Base-by-base conservation (phyloP, 1,284 basidiomycete species). In the Sporisorium graminicola region DNA sequence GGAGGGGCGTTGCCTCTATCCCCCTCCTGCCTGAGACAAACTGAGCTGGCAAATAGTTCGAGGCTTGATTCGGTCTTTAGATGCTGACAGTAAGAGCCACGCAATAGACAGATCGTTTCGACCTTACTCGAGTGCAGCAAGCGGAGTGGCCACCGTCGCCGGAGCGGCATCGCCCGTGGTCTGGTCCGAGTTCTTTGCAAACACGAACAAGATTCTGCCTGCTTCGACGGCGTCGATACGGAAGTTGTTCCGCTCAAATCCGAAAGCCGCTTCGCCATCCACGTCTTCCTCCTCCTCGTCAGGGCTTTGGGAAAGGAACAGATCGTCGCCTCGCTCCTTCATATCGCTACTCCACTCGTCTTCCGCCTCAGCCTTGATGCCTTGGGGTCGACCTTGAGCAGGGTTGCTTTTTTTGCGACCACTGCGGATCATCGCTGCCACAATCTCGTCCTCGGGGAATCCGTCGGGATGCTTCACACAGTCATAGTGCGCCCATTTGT, bases 401-500 rank as follows among this genome's bases (percentile, higher is more conserved):
- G 33, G 33, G 20, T 33, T 51, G 22, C 35, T 10, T 24, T 43
- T 37, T 8, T 26, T 50, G 22, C 35, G 40, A 27, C 24, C 53
- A 57, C 44, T 58, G 3, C 58, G 60, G 22, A 71, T 58, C 26
- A 77, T 18, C 2, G 20, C 44, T 4, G 70, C 59, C 29, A 73
- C 58, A 20, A 77, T 67, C 16, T 60, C 65, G 51, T 77, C 71
- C 47, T 67, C 64, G n/a, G 40, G 13, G 29, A 72, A 77, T 6
- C 63, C 56, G 35, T 69, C 50, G 9, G 75, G 65, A 52, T 76
- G 58, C 27, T 55, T 55, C 24, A 63, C 62, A 65, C 84, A 83
- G 66, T 89, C 91, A 82, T 95, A 90, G 82, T 98, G 95, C 18
- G 89, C 91, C 95, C 95, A 98, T 80, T 93, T 90, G 62, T 91